Evolutionary conservation across 192 early-diverging fungal species (phyloP).

Genomic region (Backusella luteola): DNA sequence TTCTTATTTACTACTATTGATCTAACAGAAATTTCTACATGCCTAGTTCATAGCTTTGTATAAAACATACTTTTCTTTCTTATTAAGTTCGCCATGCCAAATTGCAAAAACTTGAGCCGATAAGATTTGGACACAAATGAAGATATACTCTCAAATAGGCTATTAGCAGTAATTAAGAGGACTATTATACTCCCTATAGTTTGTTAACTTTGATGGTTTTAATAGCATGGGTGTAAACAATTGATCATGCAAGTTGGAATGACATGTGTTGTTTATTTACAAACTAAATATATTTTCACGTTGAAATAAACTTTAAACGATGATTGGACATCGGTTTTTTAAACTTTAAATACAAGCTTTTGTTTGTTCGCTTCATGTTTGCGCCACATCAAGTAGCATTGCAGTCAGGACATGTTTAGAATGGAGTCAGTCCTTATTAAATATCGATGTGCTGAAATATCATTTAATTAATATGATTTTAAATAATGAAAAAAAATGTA

Average conservation of each 20-base stretch:
- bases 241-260: neutral
- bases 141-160: too few relatives aligned
- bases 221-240: too few relatives aligned
- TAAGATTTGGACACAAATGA: too few relatives aligned
- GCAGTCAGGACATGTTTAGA: neutral
- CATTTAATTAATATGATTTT: neutral
- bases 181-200: too few relatives aligned
- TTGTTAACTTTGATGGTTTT: too few relatives aligned
- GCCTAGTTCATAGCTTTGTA: too few relatives aligned
- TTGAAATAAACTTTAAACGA: neutral
- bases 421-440: neutral
- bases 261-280: neutral
- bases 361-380: neutral
- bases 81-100: too few relatives aligned
- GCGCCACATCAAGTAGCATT: neutral
- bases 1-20: too few relatives aligned
- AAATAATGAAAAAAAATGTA: neutral
- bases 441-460: neutral
- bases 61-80: too few relatives aligned
- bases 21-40: too few relatives aligned
- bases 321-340: neutral
- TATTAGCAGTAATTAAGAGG: too few relatives aligned
- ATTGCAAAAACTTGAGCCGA: too few relatives aligned
- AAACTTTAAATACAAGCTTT: neutral
- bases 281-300: conserved; percentile 4